A percentile compares a stretch with the other conserved stretches of the same genome.
These are phyloP conservation scores for Metschnikowia vanudenii DNA, from an alignment of 805 yeast genomes.

Conservation along the genomic window DNA sequence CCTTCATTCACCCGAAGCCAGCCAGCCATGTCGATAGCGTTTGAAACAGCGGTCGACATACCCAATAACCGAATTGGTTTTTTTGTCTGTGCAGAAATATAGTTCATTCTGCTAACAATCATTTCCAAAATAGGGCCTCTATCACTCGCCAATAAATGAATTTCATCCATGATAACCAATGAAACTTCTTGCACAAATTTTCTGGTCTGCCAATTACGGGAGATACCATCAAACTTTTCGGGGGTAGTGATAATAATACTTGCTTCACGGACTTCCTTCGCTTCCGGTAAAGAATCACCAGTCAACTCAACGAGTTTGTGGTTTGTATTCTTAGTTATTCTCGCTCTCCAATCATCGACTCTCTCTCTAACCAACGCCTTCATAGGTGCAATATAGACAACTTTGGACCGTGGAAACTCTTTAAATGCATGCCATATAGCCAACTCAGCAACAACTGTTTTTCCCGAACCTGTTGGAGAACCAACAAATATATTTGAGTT, in stretches of 20 bases:
- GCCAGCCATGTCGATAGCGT: conserved; percentile 81
- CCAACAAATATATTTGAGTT: conserved; percentile 86
- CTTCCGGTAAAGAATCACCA: conserved; percentile 79
- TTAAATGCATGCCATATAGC: conserved; percentile 97
- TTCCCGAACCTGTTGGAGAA: conserved; percentile 98
- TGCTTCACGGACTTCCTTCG: conserved; percentile 61
- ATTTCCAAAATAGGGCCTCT: conserved; percentile 85
- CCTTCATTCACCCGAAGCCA: conserved; percentile 79
- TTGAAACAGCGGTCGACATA: conserved; percentile 82
- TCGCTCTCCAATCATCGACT: conserved; percentile 72
- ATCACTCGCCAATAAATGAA: conserved; percentile 79
- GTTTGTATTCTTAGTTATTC: conserved; percentile 47
- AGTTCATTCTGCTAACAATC: conserved; percentile 87
- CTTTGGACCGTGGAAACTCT: conserved; percentile 74
- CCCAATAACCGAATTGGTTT: conserved; percentile 67
- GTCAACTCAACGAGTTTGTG: conserved; percentile 71
- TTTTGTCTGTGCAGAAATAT: conserved; percentile 58
- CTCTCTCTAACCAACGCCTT: conserved; percentile 82
- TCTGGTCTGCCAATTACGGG: conserved; percentile 81
- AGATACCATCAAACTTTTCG: conserved; percentile 83
- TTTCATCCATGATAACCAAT: conserved; percentile 81
- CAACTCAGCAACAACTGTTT: conserved; percentile 93
- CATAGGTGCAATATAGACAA: conserved; percentile 88
- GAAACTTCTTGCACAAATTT: conserved; percentile 73
- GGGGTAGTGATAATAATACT: conserved; percentile 82